phyloP scores from a whole-genome alignment of 495 filamentous ascomycete species.

The Aspergillus hancockii region DNA sequence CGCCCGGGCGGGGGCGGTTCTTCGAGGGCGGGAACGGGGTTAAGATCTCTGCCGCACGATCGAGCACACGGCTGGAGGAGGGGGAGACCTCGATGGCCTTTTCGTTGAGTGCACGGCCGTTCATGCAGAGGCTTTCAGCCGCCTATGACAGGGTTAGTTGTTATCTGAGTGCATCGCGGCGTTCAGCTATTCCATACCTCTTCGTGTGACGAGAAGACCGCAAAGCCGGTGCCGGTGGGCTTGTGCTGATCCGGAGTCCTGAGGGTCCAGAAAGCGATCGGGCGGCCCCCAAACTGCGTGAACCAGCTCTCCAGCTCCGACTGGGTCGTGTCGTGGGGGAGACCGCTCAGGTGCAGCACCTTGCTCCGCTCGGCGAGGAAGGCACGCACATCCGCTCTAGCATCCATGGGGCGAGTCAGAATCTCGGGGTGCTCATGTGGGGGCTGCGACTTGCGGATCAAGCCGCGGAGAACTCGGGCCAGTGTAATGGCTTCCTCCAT shows the following conservation, averaged over 20 bases:
- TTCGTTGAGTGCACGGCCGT: constrained; percentile 94
- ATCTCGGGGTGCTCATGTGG: constrained; percentile 91
- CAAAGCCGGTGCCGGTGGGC: constrained; percentile 95
- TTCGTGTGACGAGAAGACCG: constrained; percentile 97
- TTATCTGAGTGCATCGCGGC: background rate
- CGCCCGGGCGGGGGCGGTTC: constrained; percentile 93
- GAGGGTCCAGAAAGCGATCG: constrained; percentile 99
- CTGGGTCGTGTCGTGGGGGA: constrained; percentile 97
- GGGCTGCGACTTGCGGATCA: constrained; percentile 95
- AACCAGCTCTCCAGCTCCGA: constrained; percentile 99
- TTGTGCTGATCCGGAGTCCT: constrained; percentile 98
- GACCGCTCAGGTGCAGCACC: constrained; percentile 93
- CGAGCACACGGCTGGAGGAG: constrained; percentile 90
- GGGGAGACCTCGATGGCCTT: constrained; percentile 98
- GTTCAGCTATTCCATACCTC: constrained; percentile 66
- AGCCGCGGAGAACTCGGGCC: constrained; percentile 83
- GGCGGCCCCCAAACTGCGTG: constrained; percentile 95
- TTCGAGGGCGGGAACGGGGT: constrained; percentile 98
- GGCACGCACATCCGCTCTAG: constrained; percentile 92
- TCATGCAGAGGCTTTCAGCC: constrained; percentile 98
- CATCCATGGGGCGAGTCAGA: constrained; percentile 92
- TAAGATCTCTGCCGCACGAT: constrained; percentile 90
- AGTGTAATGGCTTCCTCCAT: constrained; percentile 97
- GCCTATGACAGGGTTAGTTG: constrained; percentile 54
- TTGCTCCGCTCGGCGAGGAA: constrained; percentile 95